Evolutionary conservation across 179 eudicot genomes (phyloP).

Genomic region (Pouteria campechiana): DNA sequence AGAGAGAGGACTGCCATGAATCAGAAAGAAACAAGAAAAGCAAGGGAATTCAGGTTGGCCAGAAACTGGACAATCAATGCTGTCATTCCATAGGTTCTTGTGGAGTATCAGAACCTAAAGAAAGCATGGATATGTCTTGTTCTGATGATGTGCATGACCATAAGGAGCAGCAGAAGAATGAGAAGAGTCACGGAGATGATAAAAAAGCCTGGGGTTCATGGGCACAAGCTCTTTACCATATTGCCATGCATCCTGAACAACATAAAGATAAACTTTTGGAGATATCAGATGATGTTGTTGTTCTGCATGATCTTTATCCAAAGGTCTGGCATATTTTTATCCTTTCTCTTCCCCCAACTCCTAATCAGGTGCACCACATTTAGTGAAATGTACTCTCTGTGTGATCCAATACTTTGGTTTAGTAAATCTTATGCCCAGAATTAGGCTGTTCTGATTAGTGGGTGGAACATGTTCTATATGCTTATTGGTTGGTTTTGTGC

Average conservation of each 20-base stretch:
- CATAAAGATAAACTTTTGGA: conserved; percentile 49
- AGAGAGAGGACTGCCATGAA: conserved; percentile 28
- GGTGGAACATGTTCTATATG: too few relatives aligned
- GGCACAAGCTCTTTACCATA: conserved; percentile 64
- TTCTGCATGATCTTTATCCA: conserved; percentile 70
- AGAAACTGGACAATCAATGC: too few relatives aligned
- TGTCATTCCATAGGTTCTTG: too few relatives aligned
- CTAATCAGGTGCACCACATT: too few relatives aligned
- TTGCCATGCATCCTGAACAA: conserved; percentile 65
- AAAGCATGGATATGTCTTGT: conserved; percentile 6
- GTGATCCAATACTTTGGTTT: too few relatives aligned
- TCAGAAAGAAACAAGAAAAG: conserved; percentile 39
- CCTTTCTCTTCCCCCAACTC: conserved; percentile 1
- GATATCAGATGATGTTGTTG: conserved; percentile 43
- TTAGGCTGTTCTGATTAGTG: too few relatives aligned
- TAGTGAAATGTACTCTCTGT: too few relatives aligned
- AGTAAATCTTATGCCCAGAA: too few relatives aligned
- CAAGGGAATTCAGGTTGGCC: conserved; percentile 32
- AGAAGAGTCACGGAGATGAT: conserved; percentile 10
- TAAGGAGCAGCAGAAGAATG: conserved; percentile 5
- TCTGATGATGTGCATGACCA: conserved; percentile 15
- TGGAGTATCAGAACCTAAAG: too few relatives aligned
- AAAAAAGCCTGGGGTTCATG: conserved; percentile 63
- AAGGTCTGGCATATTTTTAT: conserved; percentile 34
- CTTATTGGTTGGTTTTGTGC: too few relatives aligned